These are phyloP conservation scores for Leersia perrieri DNA, from an alignment of 176 grass and related monocot genomes.

Conservation along the genomic window DNA sequence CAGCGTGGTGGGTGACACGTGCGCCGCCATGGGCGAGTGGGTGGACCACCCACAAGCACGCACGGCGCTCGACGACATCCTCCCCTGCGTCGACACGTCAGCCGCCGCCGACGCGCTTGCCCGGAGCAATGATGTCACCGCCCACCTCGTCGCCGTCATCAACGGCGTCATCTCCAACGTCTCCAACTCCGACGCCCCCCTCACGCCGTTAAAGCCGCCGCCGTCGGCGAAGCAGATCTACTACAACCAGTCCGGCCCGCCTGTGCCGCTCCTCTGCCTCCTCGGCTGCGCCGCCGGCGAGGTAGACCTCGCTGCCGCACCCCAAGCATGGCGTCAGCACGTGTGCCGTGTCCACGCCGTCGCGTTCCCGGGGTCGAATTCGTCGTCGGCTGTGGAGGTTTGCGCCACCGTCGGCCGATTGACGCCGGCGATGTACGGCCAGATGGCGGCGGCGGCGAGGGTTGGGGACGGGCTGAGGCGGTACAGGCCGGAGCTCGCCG, in stretches of 20 bases:
- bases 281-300: conserved; percentile 36
- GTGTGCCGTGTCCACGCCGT: neutral
- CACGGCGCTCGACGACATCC: conserved; percentile 63
- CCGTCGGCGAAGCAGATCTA: neutral
- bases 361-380: neutral
- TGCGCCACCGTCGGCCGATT: conserved; percentile 36
- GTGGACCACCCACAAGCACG: conserved; percentile 45
- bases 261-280: conserved; percentile 45
- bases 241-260: conserved; percentile 59
- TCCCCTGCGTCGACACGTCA: conserved; percentile 57
- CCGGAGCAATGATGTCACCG: conserved; percentile 61
- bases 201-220: neutral
- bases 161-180: conserved; percentile 48
- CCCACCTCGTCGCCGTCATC: conserved; percentile 46
- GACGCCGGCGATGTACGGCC: conserved; percentile 38
- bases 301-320: conserved; percentile 21
- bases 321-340: conserved; percentile 13
- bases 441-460: conserved; percentile 43
- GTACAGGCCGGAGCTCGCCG: conserved; percentile 39
- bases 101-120: conserved; percentile 38
- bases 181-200: conserved; percentile 24
- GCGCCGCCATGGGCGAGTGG: conserved; percentile 69
- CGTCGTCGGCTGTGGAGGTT: neutral
- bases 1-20: conserved; percentile 60
- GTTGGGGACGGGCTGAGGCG: conserved; percentile 45